Conservation (phyloP, 768 basidiomycete species). For the Hysterangium stoloniferum region DNA sequence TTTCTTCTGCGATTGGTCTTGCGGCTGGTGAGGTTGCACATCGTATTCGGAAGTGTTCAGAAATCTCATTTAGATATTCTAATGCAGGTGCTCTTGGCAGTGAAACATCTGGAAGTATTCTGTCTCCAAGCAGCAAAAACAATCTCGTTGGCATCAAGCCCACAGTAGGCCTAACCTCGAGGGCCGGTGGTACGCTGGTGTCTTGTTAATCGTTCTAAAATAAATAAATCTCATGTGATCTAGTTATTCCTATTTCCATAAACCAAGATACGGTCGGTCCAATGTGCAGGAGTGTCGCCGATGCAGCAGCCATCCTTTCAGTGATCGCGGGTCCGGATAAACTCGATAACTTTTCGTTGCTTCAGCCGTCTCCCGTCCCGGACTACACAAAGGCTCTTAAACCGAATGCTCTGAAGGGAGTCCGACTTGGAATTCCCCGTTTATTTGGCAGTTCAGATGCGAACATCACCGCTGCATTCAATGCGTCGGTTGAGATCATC, state of each 20-base stretch:
- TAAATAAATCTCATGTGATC: background rate
- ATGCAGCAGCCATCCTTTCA: conserved; percentile 49
- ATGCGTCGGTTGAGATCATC: conserved; percentile 31
- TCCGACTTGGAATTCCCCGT: background rate
- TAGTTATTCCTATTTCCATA: conserved; percentile 49
- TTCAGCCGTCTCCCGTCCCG: conserved; percentile 30
- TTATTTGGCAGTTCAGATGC: background rate
- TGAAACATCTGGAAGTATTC: conserved; percentile 50
- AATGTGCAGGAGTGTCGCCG: conserved; percentile 43
- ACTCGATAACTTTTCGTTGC: conserved; percentile 46
- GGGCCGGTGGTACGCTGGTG: conserved; percentile 41
- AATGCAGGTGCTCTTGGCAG: conserved; percentile 19
- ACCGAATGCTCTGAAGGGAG: conserved; percentile 18
- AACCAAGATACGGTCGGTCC: conserved; percentile 57
- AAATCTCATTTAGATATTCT: no score
- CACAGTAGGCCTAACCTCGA: conserved; percentile 50
- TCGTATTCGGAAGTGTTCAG: no score
- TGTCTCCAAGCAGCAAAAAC: conserved; percentile 42
- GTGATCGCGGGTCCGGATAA: conserved; percentile 48
- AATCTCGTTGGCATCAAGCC: conserved; percentile 56
- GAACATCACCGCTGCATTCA: conserved; percentile 29
- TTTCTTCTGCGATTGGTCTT: conserved; percentile 46
- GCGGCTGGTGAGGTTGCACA: conserved; percentile 27
- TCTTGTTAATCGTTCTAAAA: background rate
- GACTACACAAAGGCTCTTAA: conserved; percentile 23